Base-by-base conservation (phyloP, 345 rosid species). In the Bretschneidera sinensis region DNA sequence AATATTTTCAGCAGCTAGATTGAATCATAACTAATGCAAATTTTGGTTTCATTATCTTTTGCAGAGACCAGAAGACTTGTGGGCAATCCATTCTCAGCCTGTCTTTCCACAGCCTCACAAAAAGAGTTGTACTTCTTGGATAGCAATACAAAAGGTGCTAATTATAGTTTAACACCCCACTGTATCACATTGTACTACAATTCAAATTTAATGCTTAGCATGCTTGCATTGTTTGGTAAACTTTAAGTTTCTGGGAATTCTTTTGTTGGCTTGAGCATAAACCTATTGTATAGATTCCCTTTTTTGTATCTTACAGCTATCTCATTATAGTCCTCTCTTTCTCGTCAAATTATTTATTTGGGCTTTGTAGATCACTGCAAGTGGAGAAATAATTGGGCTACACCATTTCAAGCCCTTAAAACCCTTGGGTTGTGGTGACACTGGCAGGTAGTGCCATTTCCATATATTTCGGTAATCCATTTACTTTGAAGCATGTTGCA, bases 341-440 rank as follows among this genome's bases (percentile, higher is more conserved):
- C 24, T 73, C 33, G 54, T 49, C 59, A 33, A 0, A 34, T 49
- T 39, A 28, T 23, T 19, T 15, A 45, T 50, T 14, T 65, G 49
- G 43, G 60, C 11, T 60, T 67, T 61, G 22, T 59, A 94, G 99
- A 80, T 94, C 76, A 85, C 87, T 68, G 83, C 83, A 5, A 43
- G 48, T 13, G 96, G 89, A 59, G 97, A 78, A 71, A 79, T 67
- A 64, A 82, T 90, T 58, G 92, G 96, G 34, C 72, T 94, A 21
- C 83, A 81, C 62, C 95, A 94, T 82, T 94, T 94, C 75, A 87
- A 83, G 78, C 99, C 99, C 48, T 71, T 90, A 69, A 94, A 77
- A 77, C 99, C 99, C 3, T 67, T 94, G 68, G 99, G 99, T 16
- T 86, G 92, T 45, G 99, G 99, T 63, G 99, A 94, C 74, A 87